Conservation (phyloP, 2,329 filamentous ascomycete species). For the Daldinia eschscholtzii region DNA sequence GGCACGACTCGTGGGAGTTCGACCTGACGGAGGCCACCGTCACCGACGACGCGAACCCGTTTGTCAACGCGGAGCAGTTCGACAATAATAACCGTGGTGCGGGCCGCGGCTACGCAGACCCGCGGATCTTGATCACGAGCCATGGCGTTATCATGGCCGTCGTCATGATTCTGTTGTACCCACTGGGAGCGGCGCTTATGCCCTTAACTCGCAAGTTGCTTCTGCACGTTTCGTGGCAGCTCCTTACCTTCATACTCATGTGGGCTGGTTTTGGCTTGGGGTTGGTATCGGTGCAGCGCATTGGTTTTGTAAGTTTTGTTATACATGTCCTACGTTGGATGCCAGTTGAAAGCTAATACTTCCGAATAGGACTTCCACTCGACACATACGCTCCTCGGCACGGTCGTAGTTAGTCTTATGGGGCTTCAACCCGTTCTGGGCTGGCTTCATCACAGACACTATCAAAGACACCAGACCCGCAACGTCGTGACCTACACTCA, state of each 20-base stretch:
- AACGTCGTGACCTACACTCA: conserved; percentile 67
- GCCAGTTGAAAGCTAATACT: background rate
- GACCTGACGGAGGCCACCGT: conserved; percentile 64
- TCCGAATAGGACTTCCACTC: conserved; percentile 62
- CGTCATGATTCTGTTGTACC: conserved; percentile 70
- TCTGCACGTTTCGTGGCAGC: conserved; percentile 69
- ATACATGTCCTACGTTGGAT: background rate
- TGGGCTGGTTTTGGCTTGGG: conserved; percentile 70
- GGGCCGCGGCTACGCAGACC: conserved; percentile 32
- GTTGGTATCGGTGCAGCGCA: conserved; percentile 58
- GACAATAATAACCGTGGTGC: conserved; percentile 37
- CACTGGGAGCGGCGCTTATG: conserved; percentile 71
- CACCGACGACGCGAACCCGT: conserved; percentile 65
- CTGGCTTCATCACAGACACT: conserved; percentile 68
- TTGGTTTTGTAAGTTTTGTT: conserved; percentile 46
- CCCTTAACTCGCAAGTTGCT: conserved; percentile 69
- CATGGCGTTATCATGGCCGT: conserved; percentile 73
- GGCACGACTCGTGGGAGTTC: conserved; percentile 58
- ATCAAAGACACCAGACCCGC: conserved; percentile 61
- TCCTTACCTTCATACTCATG: conserved; percentile 67
- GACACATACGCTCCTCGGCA: conserved; percentile 69
- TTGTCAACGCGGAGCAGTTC: conserved; percentile 49
- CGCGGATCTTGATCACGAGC: conserved; percentile 52
- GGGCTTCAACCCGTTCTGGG: conserved; percentile 71
- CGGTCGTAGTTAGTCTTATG: conserved; percentile 66